Evolutionary conservation across 495 filamentous ascomycete species (phyloP).

Genomic region (Penicillium daleae): DNA sequence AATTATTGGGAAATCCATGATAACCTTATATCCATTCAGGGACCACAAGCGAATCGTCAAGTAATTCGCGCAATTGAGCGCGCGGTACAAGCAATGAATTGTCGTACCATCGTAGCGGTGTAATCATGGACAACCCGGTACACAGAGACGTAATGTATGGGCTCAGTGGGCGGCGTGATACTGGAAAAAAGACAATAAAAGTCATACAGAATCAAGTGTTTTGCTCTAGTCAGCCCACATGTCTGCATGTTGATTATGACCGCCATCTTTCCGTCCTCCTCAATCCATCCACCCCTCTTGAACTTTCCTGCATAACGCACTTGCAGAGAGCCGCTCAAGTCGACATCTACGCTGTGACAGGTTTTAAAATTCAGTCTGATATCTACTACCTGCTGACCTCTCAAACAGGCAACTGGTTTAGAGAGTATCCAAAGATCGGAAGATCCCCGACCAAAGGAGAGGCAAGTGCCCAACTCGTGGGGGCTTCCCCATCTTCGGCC

Average conservation of each 20-base stretch:
- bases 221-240: background rate
- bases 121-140: background rate
- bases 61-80: conserved; percentile 12
- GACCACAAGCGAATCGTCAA: background rate
- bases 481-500: background rate
- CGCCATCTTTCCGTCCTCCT: background rate
- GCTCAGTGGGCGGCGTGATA: background rate
- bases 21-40: background rate
- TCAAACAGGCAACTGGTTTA: background rate
- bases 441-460: background rate
- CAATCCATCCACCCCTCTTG: background rate
- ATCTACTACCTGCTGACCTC: background rate
- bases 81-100: background rate
- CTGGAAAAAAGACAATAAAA: background rate
- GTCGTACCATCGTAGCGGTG: conserved; percentile 1
- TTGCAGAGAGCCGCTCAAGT: background rate
- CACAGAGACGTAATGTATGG: background rate
- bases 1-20: background rate
- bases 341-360: background rate
- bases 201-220: background rate
- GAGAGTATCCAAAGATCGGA: background rate
- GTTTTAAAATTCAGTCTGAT: background rate
- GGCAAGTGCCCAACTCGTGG: background rate
- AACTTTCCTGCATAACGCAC: background rate
- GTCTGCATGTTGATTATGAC: background rate